phyloP scores from a whole-genome alignment of 805 yeast species.

The Saccharomycopsis javanensis region DNA sequence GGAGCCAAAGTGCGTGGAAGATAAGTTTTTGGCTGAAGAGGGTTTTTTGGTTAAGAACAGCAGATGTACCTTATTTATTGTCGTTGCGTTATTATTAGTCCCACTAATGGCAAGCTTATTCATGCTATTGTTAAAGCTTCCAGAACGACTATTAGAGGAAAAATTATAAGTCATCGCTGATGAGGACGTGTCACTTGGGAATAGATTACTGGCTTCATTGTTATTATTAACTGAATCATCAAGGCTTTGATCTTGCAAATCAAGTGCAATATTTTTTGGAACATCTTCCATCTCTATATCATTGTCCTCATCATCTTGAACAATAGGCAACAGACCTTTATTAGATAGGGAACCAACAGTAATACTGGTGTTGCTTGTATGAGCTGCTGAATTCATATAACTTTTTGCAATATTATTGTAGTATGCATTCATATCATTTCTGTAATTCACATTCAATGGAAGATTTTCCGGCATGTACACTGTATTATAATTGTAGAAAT shows the following conservation, averaged over 20 bases:
- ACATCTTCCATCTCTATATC: slow-evolving; percentile 15
- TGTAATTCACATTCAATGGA: slow-evolving; percentile 4
- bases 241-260: background rate
- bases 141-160: background rate
- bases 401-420: background rate
- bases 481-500: slow-evolving; percentile 61
- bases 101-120: background rate
- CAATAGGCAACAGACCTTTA: background rate
- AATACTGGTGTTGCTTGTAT: background rate
- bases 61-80: background rate
- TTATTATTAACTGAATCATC: background rate
- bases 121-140: background rate
- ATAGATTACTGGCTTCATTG: background rate
- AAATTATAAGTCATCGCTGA: background rate
- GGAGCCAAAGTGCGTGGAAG: background rate
- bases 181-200: background rate
- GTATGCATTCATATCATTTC: background rate
- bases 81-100: background rate
- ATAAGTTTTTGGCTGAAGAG: slow-evolving; percentile 11
- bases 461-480: slow-evolving; percentile 36
- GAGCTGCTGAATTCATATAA: background rate
- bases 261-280: slow-evolving; percentile 15
- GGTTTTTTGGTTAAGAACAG: slow-evolving; percentile 5
- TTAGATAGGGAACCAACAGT: background rate
- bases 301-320: slow-evolving; percentile 1